A percentile compares a stretch with the other conserved stretches of the same genome.
phyloP scores from a whole-genome alignment of 345 rosid species.

The Limnanthes douglasii region DNA sequence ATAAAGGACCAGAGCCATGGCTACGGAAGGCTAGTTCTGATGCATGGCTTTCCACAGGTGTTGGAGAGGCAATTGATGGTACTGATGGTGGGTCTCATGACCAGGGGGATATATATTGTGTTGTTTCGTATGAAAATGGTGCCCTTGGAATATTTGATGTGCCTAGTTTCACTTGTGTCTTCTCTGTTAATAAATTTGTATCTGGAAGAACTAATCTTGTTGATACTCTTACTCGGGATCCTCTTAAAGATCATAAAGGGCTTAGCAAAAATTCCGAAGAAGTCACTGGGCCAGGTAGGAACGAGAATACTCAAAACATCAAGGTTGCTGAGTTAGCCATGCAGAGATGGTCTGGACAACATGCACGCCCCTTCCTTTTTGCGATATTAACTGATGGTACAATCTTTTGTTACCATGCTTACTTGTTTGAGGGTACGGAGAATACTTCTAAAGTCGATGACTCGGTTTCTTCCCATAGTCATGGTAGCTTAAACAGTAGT shows the following conservation, averaged over 20 bases:
- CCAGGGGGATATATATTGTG: conserved; percentile 89
- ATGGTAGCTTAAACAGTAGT: conserved; percentile 22
- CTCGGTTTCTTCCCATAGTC: conserved; percentile 26
- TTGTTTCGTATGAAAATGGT: conserved; percentile 73
- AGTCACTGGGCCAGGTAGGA: conserved; percentile 36
- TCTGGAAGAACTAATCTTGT: conserved; percentile 71
- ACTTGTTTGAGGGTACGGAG: conserved; percentile 71
- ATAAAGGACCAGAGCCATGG: conserved; percentile 94
- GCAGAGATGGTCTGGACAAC: conserved; percentile 86
- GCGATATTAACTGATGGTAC: conserved; percentile 93
- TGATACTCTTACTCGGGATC: conserved; percentile 38
- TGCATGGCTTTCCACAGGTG: conserved; percentile 93
- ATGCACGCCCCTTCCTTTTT: conserved; percentile 79
- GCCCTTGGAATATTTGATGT: conserved; percentile 91
- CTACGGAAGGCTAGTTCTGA: conserved; percentile 89
- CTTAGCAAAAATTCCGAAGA: conserved; percentile 30
- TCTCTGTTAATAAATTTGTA: conserved; percentile 64
- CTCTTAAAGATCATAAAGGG: conserved; percentile 25
- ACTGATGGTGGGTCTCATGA: conserved; percentile 72
- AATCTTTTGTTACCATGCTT: conserved; percentile 86
- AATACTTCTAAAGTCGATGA: conserved; percentile 38
- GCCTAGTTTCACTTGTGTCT: conserved; percentile 73
- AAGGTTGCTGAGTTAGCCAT: conserved; percentile 81
- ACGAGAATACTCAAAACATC: conserved; percentile 40
- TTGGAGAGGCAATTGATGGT: conserved; percentile 75